Evolutionary conservation across 2,329 filamentous ascomycete genomes (phyloP).

Genomic region (Penicillium sp.): DNA sequence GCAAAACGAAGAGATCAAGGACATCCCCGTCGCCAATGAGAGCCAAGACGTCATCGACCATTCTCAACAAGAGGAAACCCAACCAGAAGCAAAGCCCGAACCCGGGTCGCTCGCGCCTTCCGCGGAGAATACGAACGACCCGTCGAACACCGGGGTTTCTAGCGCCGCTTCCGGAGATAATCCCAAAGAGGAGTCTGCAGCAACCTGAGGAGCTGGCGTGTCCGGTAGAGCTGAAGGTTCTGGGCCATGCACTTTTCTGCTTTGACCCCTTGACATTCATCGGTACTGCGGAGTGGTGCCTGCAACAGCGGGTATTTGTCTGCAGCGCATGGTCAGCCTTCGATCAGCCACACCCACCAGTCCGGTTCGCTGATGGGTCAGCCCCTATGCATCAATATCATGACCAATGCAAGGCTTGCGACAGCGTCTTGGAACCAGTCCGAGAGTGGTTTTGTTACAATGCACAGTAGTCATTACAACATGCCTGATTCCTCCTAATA

Average conservation of each 20-base stretch:
- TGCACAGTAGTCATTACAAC: neutral
- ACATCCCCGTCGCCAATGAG: conserved; percentile 7
- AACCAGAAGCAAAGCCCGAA: neutral
- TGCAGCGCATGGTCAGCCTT: conserved; percentile 10
- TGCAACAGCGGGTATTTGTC: conserved; percentile 25
- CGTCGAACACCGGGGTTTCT: conserved; percentile 15
- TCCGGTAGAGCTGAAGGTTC: conserved; percentile 3
- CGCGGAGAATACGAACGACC: conserved; percentile 9
- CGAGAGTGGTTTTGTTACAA: neutral
- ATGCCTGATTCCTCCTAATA: neutral
- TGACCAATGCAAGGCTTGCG: conserved; percentile 6
- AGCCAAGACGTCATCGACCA: conserved; percentile 15
- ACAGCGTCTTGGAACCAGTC: neutral
- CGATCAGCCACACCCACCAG: conserved; percentile 19
- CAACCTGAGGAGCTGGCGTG: conserved; percentile 16
- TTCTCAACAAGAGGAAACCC: conserved; percentile 7
- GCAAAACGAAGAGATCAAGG: conserved; percentile 3
- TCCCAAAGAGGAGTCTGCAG: conserved; percentile 17
- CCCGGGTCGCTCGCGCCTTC: neutral
- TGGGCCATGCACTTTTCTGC: conserved; percentile 12
- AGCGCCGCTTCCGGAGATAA: conserved; percentile 19
- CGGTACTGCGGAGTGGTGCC: conserved; percentile 22
- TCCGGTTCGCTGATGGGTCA: conserved; percentile 16
- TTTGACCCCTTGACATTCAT: conserved; percentile 16
- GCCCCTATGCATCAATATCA: conserved; percentile 19